Conservation (phyloP, 2,329 filamentous ascomycete genomes). For the Monilinia vaccinii-corymbosi region DNA sequence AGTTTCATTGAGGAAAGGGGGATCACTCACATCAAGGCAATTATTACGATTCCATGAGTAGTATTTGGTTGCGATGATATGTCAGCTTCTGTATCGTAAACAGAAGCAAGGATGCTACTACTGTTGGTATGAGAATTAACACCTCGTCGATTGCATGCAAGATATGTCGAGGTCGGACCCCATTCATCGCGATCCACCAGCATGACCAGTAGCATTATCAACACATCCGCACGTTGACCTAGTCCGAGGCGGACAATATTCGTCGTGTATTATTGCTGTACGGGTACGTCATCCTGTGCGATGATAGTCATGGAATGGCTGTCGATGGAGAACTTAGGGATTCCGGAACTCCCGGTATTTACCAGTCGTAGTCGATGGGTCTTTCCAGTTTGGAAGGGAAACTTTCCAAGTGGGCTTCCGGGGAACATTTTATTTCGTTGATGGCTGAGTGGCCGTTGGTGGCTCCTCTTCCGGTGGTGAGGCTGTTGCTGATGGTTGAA, state of each 20-base stretch:
- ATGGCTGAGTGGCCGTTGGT: neutral
- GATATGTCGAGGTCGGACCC: constrained; percentile 38
- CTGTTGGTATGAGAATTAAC: constrained; percentile 42
- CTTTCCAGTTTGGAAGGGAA: constrained; percentile 32
- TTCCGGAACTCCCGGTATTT: constrained; percentile 34
- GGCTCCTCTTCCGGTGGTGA: constrained; percentile 19
- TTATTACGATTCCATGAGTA: neutral
- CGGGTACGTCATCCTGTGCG: constrained; percentile 45
- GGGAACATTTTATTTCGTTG: constrained; percentile 2
- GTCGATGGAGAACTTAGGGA: constrained; percentile 38
- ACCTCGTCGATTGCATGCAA: constrained; percentile 38
- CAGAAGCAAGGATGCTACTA: constrained; percentile 46
- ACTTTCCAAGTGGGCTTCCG: constrained; percentile 18
- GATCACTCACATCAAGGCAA: neutral
- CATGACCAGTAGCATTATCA: constrained; percentile 40
- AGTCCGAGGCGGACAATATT: constrained; percentile 36
- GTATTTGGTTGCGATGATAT: neutral
- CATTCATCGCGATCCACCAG: constrained; percentile 47
- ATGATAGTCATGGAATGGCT: constrained; percentile 49
- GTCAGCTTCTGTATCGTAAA: constrained; percentile 27
- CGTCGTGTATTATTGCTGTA: constrained; percentile 44
- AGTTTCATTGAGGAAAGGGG: neutral
- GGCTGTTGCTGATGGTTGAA: constrained; percentile 13
- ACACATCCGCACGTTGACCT: constrained; percentile 37
- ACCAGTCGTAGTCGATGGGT: constrained; percentile 38